Base-by-base conservation (phyloP, 2,329 filamentous ascomycete species). In the Xylaria sp. region DNA sequence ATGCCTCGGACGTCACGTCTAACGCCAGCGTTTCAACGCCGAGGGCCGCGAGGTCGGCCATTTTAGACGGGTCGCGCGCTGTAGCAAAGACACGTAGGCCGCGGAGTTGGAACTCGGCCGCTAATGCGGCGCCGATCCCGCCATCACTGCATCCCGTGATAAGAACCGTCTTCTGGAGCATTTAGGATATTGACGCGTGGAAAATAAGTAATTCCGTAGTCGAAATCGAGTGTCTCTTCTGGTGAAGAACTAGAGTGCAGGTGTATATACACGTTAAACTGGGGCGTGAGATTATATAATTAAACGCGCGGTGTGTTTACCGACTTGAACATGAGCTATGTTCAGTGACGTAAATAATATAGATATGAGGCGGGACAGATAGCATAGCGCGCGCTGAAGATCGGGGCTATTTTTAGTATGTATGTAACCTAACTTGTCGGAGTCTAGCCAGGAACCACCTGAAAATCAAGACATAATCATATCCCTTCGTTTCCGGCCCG, bases 121-220 rank as follows among this genome's bases (percentile, higher is more conserved):
- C 73, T 7, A 76, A 67, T 7, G 72, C 73, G 8, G 70, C 67
- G 43, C 74, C 74, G 17, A 74, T 71, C 44, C 73, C 72, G 19
- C 72, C 73, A 35, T 67, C 65, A 63, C 71, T 73, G 54, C 74
- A 76, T 37, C 74, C 74, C 3, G 73, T 75, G 44, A 76, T 71
- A 2, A 75, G 67, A 21, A 72, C 70, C 4, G 69, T 65, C 54
- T 69, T 72, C 8, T 58, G 54, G 21, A 60, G 23, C 70, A 69
- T 70, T 43, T 40, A 19, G 35, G 4, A 11, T 21, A 15, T 5
- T 25, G 29, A 9, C 11, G 27, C 33, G 6, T 27, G 19, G 23
- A 31, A n/a, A 7, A 19, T 37, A 37, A 6, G 31, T 3, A n/a
- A 1, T 13, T 4, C n/a, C 17, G 15, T 19, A 31, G n/a, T 54